phyloP scores from a whole-genome alignment of 305 asterid species.

The Andrographis paniculata region DNA sequence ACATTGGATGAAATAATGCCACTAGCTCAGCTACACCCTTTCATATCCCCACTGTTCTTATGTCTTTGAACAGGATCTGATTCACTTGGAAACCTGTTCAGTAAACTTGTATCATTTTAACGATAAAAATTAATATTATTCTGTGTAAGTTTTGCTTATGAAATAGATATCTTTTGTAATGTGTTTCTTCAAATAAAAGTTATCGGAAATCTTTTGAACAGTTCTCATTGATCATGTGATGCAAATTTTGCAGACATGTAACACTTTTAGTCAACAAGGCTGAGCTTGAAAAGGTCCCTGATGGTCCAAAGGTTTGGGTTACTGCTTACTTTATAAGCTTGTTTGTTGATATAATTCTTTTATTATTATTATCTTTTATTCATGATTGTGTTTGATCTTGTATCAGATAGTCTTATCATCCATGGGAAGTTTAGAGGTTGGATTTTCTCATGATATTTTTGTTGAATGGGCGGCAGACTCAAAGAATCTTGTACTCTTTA shows the following conservation, averaged over 20 bases:
- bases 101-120: not conserved
- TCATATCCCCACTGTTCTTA: no score
- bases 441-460: conserved; percentile 91
- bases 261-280: conserved; percentile 29
- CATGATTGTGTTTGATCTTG: conserved; percentile 11
- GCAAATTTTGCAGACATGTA: conserved; percentile 34
- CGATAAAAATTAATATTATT: conserved; percentile 1
- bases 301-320: not conserved
- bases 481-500: conserved; percentile 90
- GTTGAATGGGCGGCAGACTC: conserved; percentile 97
- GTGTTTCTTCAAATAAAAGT: conserved; percentile 10
- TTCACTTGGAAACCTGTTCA: not conserved
- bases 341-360: conserved; percentile 51
- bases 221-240: conserved; percentile 24
- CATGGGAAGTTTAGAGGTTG: conserved; percentile 95
- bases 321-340: not conserved
- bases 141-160: not conserved
- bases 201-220: conserved; percentile 13
- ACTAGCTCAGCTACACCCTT: no score
- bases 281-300: not conserved
- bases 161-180: conserved; percentile 14
- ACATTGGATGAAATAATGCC: no score
- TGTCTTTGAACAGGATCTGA: no score
- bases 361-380: conserved; percentile 21
- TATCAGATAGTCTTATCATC: conserved; percentile 85